Base-by-base conservation (phyloP, 371 early-diverging fungal genomes). In the Syncephalastrum monosporum region DNA sequence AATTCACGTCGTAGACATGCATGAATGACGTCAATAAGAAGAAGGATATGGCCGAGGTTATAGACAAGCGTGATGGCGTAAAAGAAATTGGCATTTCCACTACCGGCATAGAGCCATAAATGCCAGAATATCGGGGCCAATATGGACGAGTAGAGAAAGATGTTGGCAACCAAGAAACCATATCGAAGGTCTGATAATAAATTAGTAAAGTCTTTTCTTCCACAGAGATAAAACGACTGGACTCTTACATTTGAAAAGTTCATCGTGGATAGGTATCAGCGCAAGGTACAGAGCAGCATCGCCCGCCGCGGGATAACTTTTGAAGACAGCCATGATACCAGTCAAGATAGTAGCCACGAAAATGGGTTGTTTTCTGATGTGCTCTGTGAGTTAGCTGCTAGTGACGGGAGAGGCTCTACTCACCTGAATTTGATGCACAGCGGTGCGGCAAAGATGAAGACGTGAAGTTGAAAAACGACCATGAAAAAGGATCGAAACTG, bases 51-150 rank as follows among this genome's bases (percentile, higher is more conserved):
- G 2, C 92, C 91, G 24, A 95, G 74, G 12, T 86, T 89, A 56
- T 90, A 93, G 0, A 96, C 92, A 42, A 98, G 82, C 2, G 95
- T 96, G 17, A 95, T 93, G 8, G 97, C 95, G 63, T 96, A 98
- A 67, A 91, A 96, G 67, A 97, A 98, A 72, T 98, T 98, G 54
- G 96, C 94, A 75, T 98, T 98, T 21, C 97, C 98, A 55, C 91
- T 89, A 7, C 95, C 96, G 15, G 88, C 85, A 72, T 93, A 92
- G 33, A 96, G 84, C 97, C 97, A 98, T 44, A 96, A 73, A 59
- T 94, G 84, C 90, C 92, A 92, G 61, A 96, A 95, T 21, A 94
- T 84, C 4, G 97, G 97, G 0, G 90, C 88, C 47, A 98, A 72
- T 4, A 91, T 72, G 3, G 88, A 75, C 2, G 91, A 86, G 64